Percentiles rank a stretch among this genome's conserved stretches.
Conservation (phyloP, 1,284 basidiomycete genomes). For the Tilletia horrida region DNA sequence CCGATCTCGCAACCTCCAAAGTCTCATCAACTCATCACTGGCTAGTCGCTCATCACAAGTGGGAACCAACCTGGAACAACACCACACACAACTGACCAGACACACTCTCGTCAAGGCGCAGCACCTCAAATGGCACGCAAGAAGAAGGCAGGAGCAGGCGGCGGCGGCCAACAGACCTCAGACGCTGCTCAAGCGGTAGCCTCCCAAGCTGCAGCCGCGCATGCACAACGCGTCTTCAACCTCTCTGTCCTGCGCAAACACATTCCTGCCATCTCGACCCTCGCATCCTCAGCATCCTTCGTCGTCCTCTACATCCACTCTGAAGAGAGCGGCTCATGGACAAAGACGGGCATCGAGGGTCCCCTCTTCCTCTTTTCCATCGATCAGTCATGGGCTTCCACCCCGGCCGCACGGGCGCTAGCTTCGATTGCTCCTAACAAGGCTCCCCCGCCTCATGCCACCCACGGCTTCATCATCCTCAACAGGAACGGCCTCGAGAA, state of each 20-base stretch:
- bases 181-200: not conserved
- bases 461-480: slow-evolving; percentile 79
- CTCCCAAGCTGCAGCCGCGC: slow-evolving; percentile 18
- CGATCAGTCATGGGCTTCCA: not conserved
- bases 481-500: slow-evolving; percentile 83
- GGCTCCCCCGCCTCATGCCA: slow-evolving; percentile 55
- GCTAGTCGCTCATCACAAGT: no score
- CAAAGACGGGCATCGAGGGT: slow-evolving; percentile 79
- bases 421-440: not conserved
- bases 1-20: no score
- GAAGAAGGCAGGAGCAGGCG: not conserved
- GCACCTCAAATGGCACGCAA: slow-evolving; percentile 12
- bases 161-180: not conserved
- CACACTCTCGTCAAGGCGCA: not conserved
- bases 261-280: slow-evolving; percentile 73
- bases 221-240: slow-evolving; percentile 59
- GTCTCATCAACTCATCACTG: no score
- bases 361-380: slow-evolving; percentile 75
- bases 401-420: not conserved
- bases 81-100: no score
- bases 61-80: no score
- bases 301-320: slow-evolving; percentile 59
- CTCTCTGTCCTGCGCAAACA: slow-evolving; percentile 75
- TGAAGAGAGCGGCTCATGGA: slow-evolving; percentile 63
- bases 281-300: slow-evolving; percentile 79